Evolutionary conservation across 257 asterid genomes (phyloP).

Genomic region (Solanum sparsipilum): DNA sequence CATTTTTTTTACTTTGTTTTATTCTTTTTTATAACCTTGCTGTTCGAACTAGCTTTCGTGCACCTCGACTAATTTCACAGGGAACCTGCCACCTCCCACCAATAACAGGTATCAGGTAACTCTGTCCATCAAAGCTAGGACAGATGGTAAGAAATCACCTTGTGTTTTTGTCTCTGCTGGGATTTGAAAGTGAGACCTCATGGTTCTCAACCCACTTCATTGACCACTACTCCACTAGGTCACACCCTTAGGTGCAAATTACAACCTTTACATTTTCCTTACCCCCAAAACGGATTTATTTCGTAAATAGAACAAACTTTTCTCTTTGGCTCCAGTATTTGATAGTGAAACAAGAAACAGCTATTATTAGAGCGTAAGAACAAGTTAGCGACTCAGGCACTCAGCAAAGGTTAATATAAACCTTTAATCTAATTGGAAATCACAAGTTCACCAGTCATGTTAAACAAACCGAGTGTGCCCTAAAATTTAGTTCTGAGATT

Average conservation of each 20-base stretch:
- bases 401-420: not conserved
- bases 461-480: not conserved
- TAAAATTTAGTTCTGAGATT: not conserved
- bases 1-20: not conserved
- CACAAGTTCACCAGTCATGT: not conserved
- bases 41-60: not conserved
- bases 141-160: not conserved
- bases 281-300: not conserved
- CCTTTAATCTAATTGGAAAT: not conserved
- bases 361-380: not conserved
- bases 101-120: not conserved
- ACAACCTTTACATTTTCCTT: not conserved
- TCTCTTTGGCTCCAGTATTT: not conserved
- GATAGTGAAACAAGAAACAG: not conserved
- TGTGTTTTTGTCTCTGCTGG: not conserved
- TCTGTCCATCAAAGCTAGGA: not conserved
- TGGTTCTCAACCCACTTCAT: not conserved
- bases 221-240: not conserved
- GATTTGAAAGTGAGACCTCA: not conserved
- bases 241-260: not conserved
- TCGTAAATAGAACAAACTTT: not conserved
- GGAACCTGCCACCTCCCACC: not conserved
- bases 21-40: not conserved
- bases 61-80: not conserved
- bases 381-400: not conserved